Evolutionary conservation across 371 early-diverging fungal species (phyloP), one percentile per base, ranked within the genome.

Genomic region (Dichotomocladium elegans): DNA sequence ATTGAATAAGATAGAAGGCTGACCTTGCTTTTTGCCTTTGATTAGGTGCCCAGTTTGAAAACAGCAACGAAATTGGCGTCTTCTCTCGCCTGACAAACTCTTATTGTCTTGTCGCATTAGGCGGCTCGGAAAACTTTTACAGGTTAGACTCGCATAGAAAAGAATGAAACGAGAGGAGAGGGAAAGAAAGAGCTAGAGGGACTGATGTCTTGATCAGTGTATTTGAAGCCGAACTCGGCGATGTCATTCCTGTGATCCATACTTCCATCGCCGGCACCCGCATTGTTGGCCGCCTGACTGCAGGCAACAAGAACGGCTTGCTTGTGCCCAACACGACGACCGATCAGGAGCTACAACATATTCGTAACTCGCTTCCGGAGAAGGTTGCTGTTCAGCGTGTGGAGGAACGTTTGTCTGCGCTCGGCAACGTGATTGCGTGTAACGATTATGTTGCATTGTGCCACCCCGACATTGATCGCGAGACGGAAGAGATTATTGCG

Each of bases 391-490:
- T 99, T 56, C 96, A 96, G 74, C 87, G 99, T 53, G 91, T 99
- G 10, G 98, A 98, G 65, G 99, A 99, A 79, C 88, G 99, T 47
- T 79, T 99, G 19, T 98, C 99, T 30, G 99, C 99, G 5, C 79
- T 99, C 27, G 99, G 99, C 55, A 99, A 99, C 72, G 97, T 99
- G 25, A 94, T 99, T 74, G 93, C 98, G 10, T 99, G 99, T 83
- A 99, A 99, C 71, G 99, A 99, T 70, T 93, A 99, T 66, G 95
- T 96, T 43, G 99, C 99, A n/a, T 74, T 99, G 12, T 97, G 98
- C 17, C 99, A 99, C 68, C 98, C 99, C 10, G 99, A 99, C 69
- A 85, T 99, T 43, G 99, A 98, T 70, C 78, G 95, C 50, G 99
- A 98, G 70, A 99, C 99, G 8, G 96, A 98, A 70, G 99, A 99